Evolutionary conservation across 208 protist genomes (phyloP).

Genomic region (Trypanosoma rangeli): DNA sequence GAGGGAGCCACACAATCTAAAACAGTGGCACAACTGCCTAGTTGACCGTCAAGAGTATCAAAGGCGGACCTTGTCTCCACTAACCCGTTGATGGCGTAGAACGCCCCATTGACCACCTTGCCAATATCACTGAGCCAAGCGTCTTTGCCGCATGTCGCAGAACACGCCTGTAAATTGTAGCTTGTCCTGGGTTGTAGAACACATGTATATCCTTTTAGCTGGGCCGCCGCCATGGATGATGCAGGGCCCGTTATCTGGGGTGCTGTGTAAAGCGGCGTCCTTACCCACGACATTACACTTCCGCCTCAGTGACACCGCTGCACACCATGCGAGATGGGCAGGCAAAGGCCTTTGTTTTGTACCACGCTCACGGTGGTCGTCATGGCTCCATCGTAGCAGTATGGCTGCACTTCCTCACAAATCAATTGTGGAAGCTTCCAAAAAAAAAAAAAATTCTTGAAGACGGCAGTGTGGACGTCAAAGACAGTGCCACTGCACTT

Average conservation of each 20-base stretch:
- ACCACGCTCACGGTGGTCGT: slow-evolving; percentile 3
- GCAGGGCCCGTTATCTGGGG: not conserved
- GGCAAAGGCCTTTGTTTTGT: slow-evolving; percentile 12
- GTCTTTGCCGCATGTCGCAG: slow-evolving; percentile 2
- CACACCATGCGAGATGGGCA: slow-evolving; percentile 22
- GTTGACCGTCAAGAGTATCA: slow-evolving; percentile 9
- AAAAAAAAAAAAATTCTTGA: slow-evolving; percentile 10
- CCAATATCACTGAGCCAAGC: slow-evolving; percentile 17
- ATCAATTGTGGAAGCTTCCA: not conserved
- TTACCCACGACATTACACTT: slow-evolving; percentile 20
- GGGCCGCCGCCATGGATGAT: not conserved
- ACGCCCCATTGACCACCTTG: slow-evolving; percentile 2
- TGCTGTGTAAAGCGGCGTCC: slow-evolving; percentile 4
- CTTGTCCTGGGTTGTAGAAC: no score
- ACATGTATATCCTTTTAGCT: slow-evolving; percentile 17
- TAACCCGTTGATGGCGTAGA: slow-evolving; percentile 9
- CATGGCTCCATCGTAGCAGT: slow-evolving; percentile 14
- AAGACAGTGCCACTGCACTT: slow-evolving; percentile 33
- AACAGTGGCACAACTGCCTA: slow-evolving; percentile 25
- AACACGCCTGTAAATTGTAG: slow-evolving; percentile 14
- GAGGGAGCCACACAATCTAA: slow-evolving; percentile 25
- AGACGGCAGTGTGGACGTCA: not conserved
- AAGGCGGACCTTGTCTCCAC: not conserved
- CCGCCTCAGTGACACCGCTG: not conserved
- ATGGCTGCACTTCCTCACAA: slow-evolving; percentile 8